Evolutionary conservation across 2,329 filamentous ascomycete species (phyloP).

Genomic region (Thelonectria blattea): DNA sequence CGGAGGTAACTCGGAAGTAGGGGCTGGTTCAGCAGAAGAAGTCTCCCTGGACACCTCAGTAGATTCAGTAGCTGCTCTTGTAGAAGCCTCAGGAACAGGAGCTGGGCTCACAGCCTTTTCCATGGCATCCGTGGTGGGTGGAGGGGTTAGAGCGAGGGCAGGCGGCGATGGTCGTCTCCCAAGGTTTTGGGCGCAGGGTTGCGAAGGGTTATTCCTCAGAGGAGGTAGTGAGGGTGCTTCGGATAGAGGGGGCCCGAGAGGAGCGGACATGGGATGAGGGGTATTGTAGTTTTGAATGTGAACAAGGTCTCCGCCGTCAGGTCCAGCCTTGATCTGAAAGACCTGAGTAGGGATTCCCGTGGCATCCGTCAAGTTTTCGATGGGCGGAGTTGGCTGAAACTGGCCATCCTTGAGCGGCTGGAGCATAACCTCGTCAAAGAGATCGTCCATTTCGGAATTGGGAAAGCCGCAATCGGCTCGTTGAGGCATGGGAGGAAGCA

Average conservation of each 20-base stretch:
- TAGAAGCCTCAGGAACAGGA: conserved; percentile 20
- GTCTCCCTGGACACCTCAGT: conserved; percentile 15
- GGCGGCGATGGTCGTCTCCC: conserved; percentile 32
- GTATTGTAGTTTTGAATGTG: conserved; percentile 46
- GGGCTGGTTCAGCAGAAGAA: conserved; percentile 29
- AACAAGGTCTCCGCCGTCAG: conserved; percentile 43
- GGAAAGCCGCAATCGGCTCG: conserved; percentile 83
- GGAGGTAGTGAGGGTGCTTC: conserved; percentile 36
- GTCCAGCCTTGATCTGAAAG: conserved; percentile 47
- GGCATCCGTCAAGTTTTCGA: conserved; percentile 43
- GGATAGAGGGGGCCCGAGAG: conserved; percentile 22
- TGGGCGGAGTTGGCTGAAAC: conserved; percentile 28
- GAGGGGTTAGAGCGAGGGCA: conserved; percentile 44
- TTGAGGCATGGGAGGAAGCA: conserved; percentile 70
- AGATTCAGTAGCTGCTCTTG: conserved; percentile 19
- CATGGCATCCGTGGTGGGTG: conserved; percentile 47
- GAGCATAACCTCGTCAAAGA: conserved; percentile 66
- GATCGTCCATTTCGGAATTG: conserved; percentile 76
- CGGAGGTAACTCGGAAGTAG: conserved; percentile 15
- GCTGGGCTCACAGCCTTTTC: conserved; percentile 43
- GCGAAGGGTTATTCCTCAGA: conserved; percentile 28
- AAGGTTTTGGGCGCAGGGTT: conserved; percentile 19
- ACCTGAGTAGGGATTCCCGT: conserved; percentile 51
- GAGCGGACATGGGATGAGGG: conserved; percentile 33
- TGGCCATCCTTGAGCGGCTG: conserved; percentile 48